Evolutionary conservation across 2,329 filamentous ascomycete species (phyloP).

Genomic region (Aulographum hederae): DNA sequence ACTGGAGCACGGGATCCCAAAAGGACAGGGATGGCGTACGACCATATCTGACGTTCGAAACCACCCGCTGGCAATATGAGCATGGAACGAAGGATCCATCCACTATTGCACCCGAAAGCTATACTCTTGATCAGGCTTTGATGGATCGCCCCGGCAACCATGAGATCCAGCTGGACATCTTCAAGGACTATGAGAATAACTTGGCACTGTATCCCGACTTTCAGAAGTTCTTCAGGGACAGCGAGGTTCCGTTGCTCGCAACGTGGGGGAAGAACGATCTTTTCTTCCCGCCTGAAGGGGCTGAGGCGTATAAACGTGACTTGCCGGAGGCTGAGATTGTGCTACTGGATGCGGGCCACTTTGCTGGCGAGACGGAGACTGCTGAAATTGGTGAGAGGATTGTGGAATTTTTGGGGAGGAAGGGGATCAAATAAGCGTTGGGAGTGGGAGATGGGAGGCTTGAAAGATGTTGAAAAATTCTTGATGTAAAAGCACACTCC

Average conservation of each 20-base stretch:
- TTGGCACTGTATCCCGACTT: constrained; percentile 33
- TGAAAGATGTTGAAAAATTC: too few species aligned
- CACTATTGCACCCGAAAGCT: constrained; percentile 26
- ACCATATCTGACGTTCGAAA: constrained; percentile 7
- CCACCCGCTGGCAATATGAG: constrained; percentile 24
- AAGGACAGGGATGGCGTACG: constrained; percentile 9
- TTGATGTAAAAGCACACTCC: too few species aligned
- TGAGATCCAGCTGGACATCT: constrained; percentile 36
- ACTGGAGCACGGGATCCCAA: constrained; percentile 24
- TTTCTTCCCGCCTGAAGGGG: constrained; percentile 31
- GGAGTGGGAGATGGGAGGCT: too few species aligned
- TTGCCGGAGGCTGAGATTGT: constrained; percentile 28
- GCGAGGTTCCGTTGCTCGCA: constrained; percentile 34
- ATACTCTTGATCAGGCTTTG: constrained; percentile 32
- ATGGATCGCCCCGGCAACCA: constrained; percentile 30
- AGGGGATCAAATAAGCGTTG: too few species aligned
- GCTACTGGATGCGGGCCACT: constrained; percentile 38
- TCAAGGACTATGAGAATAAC: constrained; percentile 39
- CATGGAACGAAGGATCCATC: constrained; percentile 18
- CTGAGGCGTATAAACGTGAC: constrained; percentile 35
- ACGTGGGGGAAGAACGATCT: constrained; percentile 40
- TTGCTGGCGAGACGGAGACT: constrained; percentile 25
- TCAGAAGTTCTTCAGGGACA: constrained; percentile 34
- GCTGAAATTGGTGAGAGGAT: constrained; percentile 20
- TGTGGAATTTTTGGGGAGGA: constrained; percentile 19